phyloP scores from a whole-genome alignment of 495 filamentous ascomycete species.

The Trichoderma orchidacearum region DNA sequence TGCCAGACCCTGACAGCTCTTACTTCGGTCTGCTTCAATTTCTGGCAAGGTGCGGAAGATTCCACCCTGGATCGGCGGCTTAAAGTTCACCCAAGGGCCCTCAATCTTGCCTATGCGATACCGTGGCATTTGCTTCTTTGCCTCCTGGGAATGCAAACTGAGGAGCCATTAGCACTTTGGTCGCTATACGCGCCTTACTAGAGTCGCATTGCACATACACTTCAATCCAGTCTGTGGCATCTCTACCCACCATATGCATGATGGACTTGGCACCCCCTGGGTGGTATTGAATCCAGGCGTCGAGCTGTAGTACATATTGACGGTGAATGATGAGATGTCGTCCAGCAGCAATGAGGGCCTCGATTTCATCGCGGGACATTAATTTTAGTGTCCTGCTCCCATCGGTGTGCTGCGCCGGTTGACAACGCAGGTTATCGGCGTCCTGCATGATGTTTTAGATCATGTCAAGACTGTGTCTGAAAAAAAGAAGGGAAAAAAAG shows the following conservation, averaged over 20 bases:
- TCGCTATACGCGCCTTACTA: background rate
- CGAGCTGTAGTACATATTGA: constrained; percentile 67
- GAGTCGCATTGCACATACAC: constrained; percentile 43
- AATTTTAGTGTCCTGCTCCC: constrained; percentile 13
- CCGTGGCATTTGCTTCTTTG: constrained; percentile 59
- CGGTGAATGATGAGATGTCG: constrained; percentile 69
- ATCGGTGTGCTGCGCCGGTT: background rate
- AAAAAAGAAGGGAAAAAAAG: background rate
- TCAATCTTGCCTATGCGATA: constrained; percentile 79
- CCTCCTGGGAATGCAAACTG: constrained; percentile 75
- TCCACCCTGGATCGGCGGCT: constrained; percentile 88
- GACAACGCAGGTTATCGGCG: background rate
- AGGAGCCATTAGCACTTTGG: background rate
- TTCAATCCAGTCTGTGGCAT: constrained; percentile 93
- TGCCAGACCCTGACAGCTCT: constrained; percentile 13
- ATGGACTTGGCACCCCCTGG: constrained; percentile 91
- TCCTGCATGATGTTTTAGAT: background rate
- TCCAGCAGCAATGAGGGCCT: constrained; percentile 80
- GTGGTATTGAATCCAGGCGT: constrained; percentile 79
- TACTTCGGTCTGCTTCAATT: constrained; percentile 19
- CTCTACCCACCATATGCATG: constrained; percentile 86
- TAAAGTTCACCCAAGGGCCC: constrained; percentile 76
- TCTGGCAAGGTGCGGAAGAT: constrained; percentile 45
- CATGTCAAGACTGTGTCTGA: background rate
- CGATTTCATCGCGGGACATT: constrained; percentile 62